Evolutionary conservation across 2,329 filamentous ascomycete species (phyloP), one percentile per base, ranked within the genome.

Genomic region (Trichoderma semiorbis): DNA sequence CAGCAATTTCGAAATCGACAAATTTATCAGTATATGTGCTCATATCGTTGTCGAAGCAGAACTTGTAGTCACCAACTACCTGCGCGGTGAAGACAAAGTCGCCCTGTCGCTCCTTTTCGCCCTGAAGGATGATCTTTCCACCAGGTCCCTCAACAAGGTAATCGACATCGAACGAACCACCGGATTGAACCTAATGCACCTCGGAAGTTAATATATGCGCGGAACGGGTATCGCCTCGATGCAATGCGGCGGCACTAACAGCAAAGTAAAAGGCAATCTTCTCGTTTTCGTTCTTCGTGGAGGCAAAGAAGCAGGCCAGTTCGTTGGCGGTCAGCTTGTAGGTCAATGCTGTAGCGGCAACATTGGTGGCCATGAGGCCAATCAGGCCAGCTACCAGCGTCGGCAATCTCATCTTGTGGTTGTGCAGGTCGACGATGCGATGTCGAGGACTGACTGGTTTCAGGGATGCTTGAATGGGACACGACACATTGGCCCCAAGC

Each of bases 231-330:
- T 24, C 32, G 30, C 11, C 28, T 8, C 12, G n/a, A 61, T n/a
- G 53, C 36, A 47, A 50, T 30, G 57, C 28, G 57, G 21, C 39
- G 28, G 36, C 57, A 84, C 92, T 76, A 85, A 99, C 96, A 73
- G 96, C 97, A 84, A 99, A 99, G 86, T 99, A 99, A 81, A 99
- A 99, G 64, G 96, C 95, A 76, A 99, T 87, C 89, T 99, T 99
- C 78, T 93, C 90, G 77, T 91, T 91, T 80, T 89, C 88, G 80
- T 92, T 89, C 75, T 94, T 90, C 70, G 95, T 91, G 76, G 90
- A 85, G 71, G 93, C 89, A 82, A 93, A 98, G 89, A 99, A 99
- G 86, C 96, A 99, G 73, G 96, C 94, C 83, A 93, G 94, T 86
- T 98, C 96, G 85, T 97, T 93, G 65, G 96, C 93, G 67, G 87